A percentile compares a stretch with the other conserved stretches of the same genome.
phyloP scores from a whole-genome alignment of 371 early-diverging fungal genomes.

The Mortierella sp. region DNA sequence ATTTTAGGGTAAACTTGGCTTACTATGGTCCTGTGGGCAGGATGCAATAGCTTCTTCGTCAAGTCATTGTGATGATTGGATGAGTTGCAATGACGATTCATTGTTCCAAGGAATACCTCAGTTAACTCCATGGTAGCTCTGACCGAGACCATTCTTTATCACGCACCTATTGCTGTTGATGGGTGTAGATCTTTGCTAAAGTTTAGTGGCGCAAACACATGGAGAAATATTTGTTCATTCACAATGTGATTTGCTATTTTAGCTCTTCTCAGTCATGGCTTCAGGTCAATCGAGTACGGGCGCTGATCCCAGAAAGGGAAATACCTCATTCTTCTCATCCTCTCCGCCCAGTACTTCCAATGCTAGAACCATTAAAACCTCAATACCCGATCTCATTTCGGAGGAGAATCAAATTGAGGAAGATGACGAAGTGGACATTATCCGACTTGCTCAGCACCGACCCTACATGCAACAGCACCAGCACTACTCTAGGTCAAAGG shows the following conservation, averaged over 20 bases:
- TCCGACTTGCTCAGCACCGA: conserved; percentile 14
- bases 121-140: too few species aligned
- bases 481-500: not conserved
- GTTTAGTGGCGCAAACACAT: not conserved
- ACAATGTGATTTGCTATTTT: too few species aligned
- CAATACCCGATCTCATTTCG: conserved; percentile 19
- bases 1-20: too few species aligned
- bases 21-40: too few species aligned
- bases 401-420: conserved; percentile 15
- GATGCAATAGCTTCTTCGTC: too few species aligned
- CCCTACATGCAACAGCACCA: conserved; percentile 8
- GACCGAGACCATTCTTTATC: too few species aligned
- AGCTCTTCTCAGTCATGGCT: conserved; percentile 3
- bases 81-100: too few species aligned
- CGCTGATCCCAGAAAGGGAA: not conserved
- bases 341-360: not conserved
- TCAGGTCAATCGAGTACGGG: not conserved
- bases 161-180: too few species aligned
- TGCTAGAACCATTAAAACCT: not conserved
- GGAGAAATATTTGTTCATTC: too few species aligned
- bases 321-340: not conserved
- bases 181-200: not conserved
- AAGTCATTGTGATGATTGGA: too few species aligned
- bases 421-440: conserved; percentile 11
- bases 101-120: too few species aligned